Conservation (phyloP, 176 grass and related monocot genomes). For the Phragmites australis region DNA sequence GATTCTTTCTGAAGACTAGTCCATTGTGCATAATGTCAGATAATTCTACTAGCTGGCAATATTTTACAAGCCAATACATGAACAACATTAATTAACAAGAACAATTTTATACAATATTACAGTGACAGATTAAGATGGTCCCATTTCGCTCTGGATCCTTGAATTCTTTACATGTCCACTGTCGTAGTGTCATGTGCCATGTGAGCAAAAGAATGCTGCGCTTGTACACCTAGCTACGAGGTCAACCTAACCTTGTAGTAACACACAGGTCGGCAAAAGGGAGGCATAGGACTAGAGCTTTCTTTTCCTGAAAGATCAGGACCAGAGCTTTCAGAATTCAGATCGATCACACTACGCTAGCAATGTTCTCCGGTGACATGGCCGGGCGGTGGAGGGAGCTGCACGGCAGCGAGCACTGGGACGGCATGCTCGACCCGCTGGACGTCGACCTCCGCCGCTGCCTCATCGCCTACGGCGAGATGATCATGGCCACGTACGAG, state of each 20-base stretch:
- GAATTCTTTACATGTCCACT: not conserved
- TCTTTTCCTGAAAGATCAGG: too few relatives aligned
- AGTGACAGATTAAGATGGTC: not conserved
- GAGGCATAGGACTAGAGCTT: not conserved
- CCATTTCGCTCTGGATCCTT: not conserved
- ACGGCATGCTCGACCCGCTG: conserved; percentile 58
- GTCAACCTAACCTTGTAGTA: conserved; percentile 27
- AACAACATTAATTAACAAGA: not conserved
- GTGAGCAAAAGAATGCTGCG: not conserved
- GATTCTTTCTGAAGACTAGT: not conserved
- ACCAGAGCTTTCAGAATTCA: not conserved
- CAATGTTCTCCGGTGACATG: conserved; percentile 46
- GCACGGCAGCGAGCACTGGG: conserved; percentile 65
- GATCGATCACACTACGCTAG: not conserved
- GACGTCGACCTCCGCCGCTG: conserved; percentile 59
- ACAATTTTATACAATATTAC: not conserved
- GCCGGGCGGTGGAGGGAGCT: conserved; percentile 62
- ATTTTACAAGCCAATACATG: not conserved
- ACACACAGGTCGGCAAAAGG: conserved; percentile 33
- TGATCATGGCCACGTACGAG: conserved; percentile 65
- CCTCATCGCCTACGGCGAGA: conserved; percentile 73
- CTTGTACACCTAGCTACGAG: not conserved
- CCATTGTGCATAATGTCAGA: not conserved
- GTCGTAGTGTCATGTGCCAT: conserved; percentile 20
- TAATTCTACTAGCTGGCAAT: not conserved